Evolutionary conservation across 306 rosid genomes (phyloP).

Genomic region (Sicyos baderoa): DNA sequence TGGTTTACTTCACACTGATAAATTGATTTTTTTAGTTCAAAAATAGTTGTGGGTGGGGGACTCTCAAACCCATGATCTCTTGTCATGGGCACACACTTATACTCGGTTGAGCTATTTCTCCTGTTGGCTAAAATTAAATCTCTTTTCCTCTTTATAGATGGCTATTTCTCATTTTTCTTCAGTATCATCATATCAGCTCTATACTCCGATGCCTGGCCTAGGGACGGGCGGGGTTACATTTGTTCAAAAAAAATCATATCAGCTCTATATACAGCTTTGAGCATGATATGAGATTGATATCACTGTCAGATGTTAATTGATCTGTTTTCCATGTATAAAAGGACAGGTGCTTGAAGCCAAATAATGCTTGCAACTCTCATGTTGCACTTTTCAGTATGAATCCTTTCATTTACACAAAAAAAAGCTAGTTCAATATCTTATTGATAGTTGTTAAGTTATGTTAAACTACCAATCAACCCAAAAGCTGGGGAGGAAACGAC

Average conservation of each 20-base stretch:
- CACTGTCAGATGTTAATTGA: not conserved
- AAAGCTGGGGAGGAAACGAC: too few species aligned
- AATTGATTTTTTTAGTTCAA: too few species aligned
- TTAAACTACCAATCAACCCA: too few species aligned
- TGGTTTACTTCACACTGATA: slow-evolving; percentile 22
- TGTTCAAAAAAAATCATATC: too few species aligned
- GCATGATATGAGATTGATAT: not conserved
- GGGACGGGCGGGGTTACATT: too few species aligned
- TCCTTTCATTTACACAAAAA: not conserved
- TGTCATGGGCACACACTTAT: too few species aligned
- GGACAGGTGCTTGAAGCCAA: not conserved
- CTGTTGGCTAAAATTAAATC: not conserved
- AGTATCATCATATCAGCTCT: slow-evolving; percentile 1
- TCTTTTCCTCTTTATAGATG: not conserved
- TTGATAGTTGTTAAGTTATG: too few species aligned
- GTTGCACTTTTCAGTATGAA: slow-evolving; percentile 8
- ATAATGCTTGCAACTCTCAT: not conserved
- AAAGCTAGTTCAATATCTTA: not conserved
- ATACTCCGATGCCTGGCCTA: too few species aligned
- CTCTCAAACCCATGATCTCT: too few species aligned
- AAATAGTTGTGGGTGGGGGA: too few species aligned
- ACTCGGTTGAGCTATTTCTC: too few species aligned
- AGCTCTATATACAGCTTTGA: not conserved
- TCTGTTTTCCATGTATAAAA: not conserved
- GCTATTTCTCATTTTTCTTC: not conserved